Evolutionary conservation across 2,329 filamentous ascomycete genomes (phyloP), one percentile per base, ranked within the genome.

Genomic region (Magnaporthiopsis rhizophila): DNA sequence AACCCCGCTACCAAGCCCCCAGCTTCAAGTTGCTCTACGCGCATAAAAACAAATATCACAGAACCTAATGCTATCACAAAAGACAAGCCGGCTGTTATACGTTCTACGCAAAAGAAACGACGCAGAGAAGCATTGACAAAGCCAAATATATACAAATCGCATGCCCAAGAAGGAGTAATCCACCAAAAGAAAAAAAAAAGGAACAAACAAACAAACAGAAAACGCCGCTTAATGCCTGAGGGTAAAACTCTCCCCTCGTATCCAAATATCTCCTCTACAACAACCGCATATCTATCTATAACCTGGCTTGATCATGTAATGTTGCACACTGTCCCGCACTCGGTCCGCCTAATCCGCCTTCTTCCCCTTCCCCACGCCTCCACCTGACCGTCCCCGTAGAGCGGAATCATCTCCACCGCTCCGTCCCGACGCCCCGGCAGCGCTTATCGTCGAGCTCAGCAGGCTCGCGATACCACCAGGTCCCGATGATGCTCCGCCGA

Each of bases 281-380:
- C 45, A n/a, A 53, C 45, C n/a, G 45, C n/a, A 53, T 53, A 53
- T 53, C 45, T 53, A 53, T 53, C 18, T 53, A 24, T 24, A 53
- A n/a, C 21, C n/a, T 53, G 6, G 8, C 13, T n/a, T 58, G 45
- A 21, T 53, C 21, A 53, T 53, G 7, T 24, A 21, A 13, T n/a
- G 6, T 11, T 53, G 45, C 18, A 24, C 45, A 53, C 30, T 71
- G 5, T 7, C 38, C 1, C 6, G 38, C 38, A 45, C 5, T 45
- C n/a, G 45, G 21, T 24, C 21, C 45, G 2, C 45, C 45, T 53
- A 81, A 67, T 82, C 79, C n/a, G 74, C 71, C 72, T 83, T 82
- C 72, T 79, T 79, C 38, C 76, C 79, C 68, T 81, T 81, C 58
- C 68, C 64, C 13, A 60, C 26, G 28, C 65, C 28, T 9, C 28